Percentiles rank a stretch among this genome's conserved stretches.
Evolutionary conservation across 1,284 basidiomycete genomes (phyloP).

Genomic region (Pyrrhoderma lamaoense): DNA sequence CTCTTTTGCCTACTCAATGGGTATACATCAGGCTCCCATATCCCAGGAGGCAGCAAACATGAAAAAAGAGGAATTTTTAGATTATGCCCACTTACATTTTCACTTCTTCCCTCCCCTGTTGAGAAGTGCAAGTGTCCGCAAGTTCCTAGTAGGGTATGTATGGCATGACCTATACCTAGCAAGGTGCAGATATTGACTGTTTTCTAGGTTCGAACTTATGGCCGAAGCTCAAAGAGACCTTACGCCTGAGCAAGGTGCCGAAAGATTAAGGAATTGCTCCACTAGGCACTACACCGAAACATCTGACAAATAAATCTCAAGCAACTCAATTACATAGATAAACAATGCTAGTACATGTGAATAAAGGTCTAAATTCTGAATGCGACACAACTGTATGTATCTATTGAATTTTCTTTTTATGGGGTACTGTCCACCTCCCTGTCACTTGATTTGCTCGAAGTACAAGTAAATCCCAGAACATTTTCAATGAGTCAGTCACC

Average conservation of each 20-base stretch:
- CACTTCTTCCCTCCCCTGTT: conserved; percentile 88
- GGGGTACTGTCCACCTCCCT: conserved; percentile 14
- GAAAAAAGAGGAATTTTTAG: conserved; percentile 29
- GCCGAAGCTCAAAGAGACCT: conserved; percentile 88
- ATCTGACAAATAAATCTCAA: neutral
- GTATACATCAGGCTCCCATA: conserved; percentile 76
- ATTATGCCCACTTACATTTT: conserved; percentile 76
- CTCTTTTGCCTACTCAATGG: conserved; percentile 97
- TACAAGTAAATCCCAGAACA: conserved; percentile 82
- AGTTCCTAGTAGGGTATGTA: conserved; percentile 85
- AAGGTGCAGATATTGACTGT: neutral
- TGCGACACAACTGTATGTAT: neutral
- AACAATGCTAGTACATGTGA: neutral
- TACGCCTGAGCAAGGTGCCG: conserved; percentile 85
- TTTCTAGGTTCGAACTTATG: conserved; percentile 79
- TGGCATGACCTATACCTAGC: neutral
- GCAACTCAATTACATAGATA: neutral
- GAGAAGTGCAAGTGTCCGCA: conserved; percentile 75
- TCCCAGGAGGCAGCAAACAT: conserved; percentile 30
- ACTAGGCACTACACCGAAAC: conserved; percentile 12
- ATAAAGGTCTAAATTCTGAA: neutral
- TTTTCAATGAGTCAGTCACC: conserved; percentile 75
- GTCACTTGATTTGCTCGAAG: conserved; percentile 60
- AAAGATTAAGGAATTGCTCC: conserved; percentile 45
- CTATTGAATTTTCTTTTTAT: conserved; percentile 7